Base-by-base conservation (phyloP, 2,329 filamentous ascomycete species). In the Xylariaceae sp. region DNA sequence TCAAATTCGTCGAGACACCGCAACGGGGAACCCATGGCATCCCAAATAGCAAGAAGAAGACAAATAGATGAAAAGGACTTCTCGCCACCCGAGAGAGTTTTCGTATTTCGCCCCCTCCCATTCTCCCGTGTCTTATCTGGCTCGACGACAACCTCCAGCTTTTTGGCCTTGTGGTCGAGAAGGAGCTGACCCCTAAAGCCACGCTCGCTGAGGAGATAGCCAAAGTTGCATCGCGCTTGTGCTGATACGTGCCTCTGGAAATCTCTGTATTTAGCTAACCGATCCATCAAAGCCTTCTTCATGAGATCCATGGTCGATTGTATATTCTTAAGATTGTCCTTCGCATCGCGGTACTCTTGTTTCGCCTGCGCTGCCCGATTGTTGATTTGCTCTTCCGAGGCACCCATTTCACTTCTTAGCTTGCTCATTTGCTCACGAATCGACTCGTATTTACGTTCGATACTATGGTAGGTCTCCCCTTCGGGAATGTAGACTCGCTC, bases 1-100 rank as follows among this genome's bases (percentile, higher is more conserved):
- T 99, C 94, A 68, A 97, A 99, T 73, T 99, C 94, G 73, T 99
- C 94, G 48, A 99, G 79, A 67, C 94, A 99, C 49, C 94, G 85
- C 56, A 99, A 88, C 0, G 92, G 93, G 15, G 92, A 95, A 9
- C 94, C 93, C 88, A 99, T 99, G 24, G 94, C 93, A 69, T 99
- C 94, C 94, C 94, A 99, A 15, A 99, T 87, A 2, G 92, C 85
- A 26, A 99, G 80, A 49, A 99, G 77, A 64, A 99, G 82, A 73
- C 94, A 99, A 55, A 97, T 95, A 3, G 93, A 96, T 3, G 92
- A 95, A 71, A 97, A 99, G 0, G 93, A 97, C 72, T 99, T 99
- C 71, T 99, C 94, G 24, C 94, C 94, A 47, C 94, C 94, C 7
- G 92, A 97, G 1, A 99, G 78, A 0, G 93, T 97, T 74, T 91